Base-by-base conservation (phyloP, 768 basidiomycete genomes). In the Lactarius tabidus region DNA sequence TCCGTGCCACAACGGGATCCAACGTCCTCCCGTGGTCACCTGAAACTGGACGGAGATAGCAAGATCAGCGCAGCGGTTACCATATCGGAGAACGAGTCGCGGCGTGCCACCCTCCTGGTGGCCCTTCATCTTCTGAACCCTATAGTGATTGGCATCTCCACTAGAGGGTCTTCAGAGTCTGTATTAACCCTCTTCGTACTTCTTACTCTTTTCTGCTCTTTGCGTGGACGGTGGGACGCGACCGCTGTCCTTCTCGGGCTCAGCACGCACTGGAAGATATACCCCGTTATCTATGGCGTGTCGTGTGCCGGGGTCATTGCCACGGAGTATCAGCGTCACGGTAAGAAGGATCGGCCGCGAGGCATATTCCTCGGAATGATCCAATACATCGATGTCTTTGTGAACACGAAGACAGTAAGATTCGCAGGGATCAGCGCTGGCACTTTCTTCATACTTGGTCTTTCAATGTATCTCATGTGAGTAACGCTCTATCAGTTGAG, bases 201-300 rank as follows among this genome's bases (percentile, higher is more conserved):
- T 43, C 76, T 83, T 59, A 85, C 88, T 0, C 76, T 95, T 31
- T 84, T 84, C 72, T 80, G 76, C 35, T 84, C 86, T 2, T 75
- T 89, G 64, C 80, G 81, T 48, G 79, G 77, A 4, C 79, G 79
- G 52, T 90, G 90, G 86, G 80, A 83, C 57, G 67, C 75, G 3
- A 85, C 93, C 0, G 95, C 93, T 0, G 69, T 91, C 6, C 72
- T 88, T 62, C 80, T 95, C 26, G 97, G 94, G 1, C 70, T 94
- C 45, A 88, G 91, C 67, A 87, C 93, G 0, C 95, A 98, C 71
- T 96, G 94, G 92, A 99, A 99, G 77, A 92, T 99, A 62, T 98
- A 97, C 72, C 97, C 97, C 0, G 80, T 95, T 69, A 85, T 99
- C 62, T 98, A 98, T 73, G 91, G 89, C 0, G 82, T 89, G n/a